These are phyloP conservation scores for Lactarius deliciosus DNA, from an alignment of 768 basidiomycete genomes.

Conservation along the genomic window DNA sequence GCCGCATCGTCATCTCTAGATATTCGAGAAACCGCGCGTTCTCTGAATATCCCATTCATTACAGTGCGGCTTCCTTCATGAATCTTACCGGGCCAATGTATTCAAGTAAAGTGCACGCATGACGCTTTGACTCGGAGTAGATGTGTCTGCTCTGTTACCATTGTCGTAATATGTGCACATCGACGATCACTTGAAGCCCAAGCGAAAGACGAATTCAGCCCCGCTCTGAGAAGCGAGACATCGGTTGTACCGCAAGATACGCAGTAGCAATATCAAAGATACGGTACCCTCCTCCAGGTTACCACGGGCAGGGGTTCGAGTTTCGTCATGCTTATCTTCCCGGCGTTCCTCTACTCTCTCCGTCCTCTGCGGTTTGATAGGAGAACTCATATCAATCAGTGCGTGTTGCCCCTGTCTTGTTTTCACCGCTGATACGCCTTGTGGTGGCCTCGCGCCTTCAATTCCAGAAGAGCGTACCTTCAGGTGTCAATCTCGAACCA, in stretches of 20 bases:
- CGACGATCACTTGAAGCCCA: not conserved
- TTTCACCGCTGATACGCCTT: not conserved
- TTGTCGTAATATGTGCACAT: not conserved
- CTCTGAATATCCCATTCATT: too few species aligned
- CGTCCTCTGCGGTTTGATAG: not conserved
- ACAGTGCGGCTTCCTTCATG: too few species aligned
- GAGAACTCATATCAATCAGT: not conserved
- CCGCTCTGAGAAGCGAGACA: too few species aligned
- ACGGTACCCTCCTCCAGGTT: not conserved
- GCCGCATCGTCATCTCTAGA: too few species aligned
- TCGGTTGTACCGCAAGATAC: not conserved
- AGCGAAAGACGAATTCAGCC: not conserved
- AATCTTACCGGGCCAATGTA: too few species aligned
- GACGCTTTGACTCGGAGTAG: not conserved
- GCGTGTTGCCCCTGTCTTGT: not conserved
- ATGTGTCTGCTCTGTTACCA: not conserved
- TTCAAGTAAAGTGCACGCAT: not conserved
- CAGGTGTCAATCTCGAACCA: not conserved
- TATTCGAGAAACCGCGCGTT: too few species aligned
- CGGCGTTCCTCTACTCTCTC: not conserved
- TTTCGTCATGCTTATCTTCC: too few species aligned
- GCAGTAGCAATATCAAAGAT: not conserved
- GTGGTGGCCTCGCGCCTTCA: not conserved
- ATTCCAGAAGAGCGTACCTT: not conserved
- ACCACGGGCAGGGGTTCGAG: not conserved